Percentiles rank a stretch among this genome's conserved stretches.
Evolutionary conservation across 495 filamentous ascomycete genomes (phyloP).

Genomic region (Aspergillus haitiensis): DNA sequence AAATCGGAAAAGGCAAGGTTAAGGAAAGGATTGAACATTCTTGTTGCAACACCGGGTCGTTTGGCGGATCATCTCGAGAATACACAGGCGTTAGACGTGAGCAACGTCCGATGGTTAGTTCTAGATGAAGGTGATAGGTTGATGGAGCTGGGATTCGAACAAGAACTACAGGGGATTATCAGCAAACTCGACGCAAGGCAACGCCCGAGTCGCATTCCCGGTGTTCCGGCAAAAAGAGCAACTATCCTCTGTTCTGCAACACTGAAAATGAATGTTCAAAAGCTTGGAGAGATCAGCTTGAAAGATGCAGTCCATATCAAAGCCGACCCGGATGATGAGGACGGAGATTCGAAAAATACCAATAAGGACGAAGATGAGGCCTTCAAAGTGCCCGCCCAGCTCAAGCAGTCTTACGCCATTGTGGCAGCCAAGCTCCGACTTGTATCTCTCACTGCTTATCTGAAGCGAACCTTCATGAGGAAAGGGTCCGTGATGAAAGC

Average conservation of each 20-base stretch:
- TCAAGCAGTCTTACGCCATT: slow-evolving; percentile 86
- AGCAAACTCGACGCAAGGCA: slow-evolving; percentile 62
- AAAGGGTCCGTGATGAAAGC: slow-evolving; percentile 89
- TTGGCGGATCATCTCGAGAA: slow-evolving; percentile 89
- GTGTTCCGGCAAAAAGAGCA: slow-evolving; percentile 71
- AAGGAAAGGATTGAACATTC: slow-evolving; percentile 89
- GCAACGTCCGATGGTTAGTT: slow-evolving; percentile 88
- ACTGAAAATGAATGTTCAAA: slow-evolving; percentile 94
- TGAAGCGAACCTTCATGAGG: slow-evolving; percentile 83
- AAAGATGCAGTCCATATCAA: slow-evolving; percentile 89
- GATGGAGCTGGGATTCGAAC: slow-evolving; percentile 96
- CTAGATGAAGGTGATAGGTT: slow-evolving; percentile 94
- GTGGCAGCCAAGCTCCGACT: slow-evolving; percentile 86
- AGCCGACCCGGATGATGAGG: slow-evolving; percentile 53
- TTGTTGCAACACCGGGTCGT: slow-evolving; percentile 91
- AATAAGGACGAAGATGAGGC: slow-evolving; percentile 48
- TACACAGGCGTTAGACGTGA: slow-evolving; percentile 83
- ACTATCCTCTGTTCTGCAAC: slow-evolving; percentile 96
- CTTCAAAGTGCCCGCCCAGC: slow-evolving; percentile 87
- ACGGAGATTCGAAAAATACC: slow-evolving; percentile 34
- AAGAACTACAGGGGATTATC: slow-evolving; percentile 80
- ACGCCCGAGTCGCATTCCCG: slow-evolving; percentile 47
- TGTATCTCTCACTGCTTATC: slow-evolving; percentile 76
- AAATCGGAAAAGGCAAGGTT: slow-evolving; percentile 93
- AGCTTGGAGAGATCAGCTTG: slow-evolving; percentile 87